phyloP scores from a whole-genome alignment of 805 yeast species.

The Metschnikowia anglica region DNA sequence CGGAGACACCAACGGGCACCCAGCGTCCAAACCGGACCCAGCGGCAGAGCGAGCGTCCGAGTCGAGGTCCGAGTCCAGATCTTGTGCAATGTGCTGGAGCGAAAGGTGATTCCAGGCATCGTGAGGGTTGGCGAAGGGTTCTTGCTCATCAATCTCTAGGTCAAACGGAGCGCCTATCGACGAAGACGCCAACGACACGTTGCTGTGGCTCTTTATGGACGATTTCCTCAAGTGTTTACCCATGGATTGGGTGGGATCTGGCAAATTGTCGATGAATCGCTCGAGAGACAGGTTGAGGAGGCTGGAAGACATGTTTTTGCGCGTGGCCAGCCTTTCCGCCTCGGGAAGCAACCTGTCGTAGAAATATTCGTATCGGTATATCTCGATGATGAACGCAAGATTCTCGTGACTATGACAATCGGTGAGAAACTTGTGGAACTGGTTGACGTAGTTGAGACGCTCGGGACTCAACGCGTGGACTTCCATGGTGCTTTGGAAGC shows the following conservation, averaged over 20 bases:
- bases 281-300: constrained; percentile 17
- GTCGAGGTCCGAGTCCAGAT: constrained; percentile 11
- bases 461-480: constrained; percentile 17
- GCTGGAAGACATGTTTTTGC: constrained; percentile 5
- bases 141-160: constrained; percentile 28
- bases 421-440: constrained; percentile 35
- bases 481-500: constrained; percentile 28
- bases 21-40: background rate
- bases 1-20: background rate
- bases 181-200: constrained; percentile 6
- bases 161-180: constrained; percentile 17
- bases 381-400: constrained; percentile 44
- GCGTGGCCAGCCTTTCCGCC: constrained; percentile 8
- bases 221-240: constrained; percentile 5
- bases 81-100: constrained; percentile 13
- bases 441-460: constrained; percentile 21
- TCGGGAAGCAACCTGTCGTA: constrained; percentile 31
- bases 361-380: constrained; percentile 45
- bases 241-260: constrained; percentile 15
- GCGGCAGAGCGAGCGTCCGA: background rate
- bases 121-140: constrained; percentile 13
- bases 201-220: constrained; percentile 10
- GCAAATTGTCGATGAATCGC: constrained; percentile 16
- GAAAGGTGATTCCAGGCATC: constrained; percentile 24
- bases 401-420: constrained; percentile 48